A percentile compares a stretch with the other conserved stretches of the same genome.
Evolutionary conservation across 2,329 filamentous ascomycete genomes (phyloP).

Genomic region (Endocalyx cinctus): DNA sequence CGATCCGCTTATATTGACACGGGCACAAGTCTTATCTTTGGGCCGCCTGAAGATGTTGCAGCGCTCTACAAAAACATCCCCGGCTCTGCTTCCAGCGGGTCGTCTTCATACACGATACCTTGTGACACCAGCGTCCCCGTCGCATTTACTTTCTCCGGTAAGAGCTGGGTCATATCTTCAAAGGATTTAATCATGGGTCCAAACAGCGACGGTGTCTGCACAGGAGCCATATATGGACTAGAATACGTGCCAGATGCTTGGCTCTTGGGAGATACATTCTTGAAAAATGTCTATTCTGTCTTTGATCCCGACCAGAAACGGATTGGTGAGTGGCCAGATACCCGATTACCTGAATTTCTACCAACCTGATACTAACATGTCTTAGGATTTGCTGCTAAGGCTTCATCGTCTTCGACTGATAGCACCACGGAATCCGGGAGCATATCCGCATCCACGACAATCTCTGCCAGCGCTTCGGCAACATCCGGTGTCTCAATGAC

Average conservation of each 20-base stretch:
- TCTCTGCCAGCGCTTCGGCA: conserved; percentile 6
- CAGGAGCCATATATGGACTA: conserved; percentile 71
- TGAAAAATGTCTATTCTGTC: conserved; percentile 85
- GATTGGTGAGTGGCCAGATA: conserved; percentile 61
- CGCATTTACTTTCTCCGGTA: conserved; percentile 63
- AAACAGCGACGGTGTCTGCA: conserved; percentile 44
- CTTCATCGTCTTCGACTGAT: conserved; percentile 8
- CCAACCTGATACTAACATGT: conserved; percentile 5
- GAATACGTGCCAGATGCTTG: conserved; percentile 64
- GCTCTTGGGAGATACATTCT: conserved; percentile 80
- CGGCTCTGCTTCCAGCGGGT: conserved; percentile 49
- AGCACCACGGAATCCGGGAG: conserved; percentile 17
- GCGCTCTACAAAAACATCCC: conserved; percentile 65
- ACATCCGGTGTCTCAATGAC: conserved; percentile 8
- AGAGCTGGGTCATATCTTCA: conserved; percentile 60
- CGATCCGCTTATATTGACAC: conserved; percentile 73
- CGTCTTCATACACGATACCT: conserved; percentile 65
- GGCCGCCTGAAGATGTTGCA: conserved; percentile 62
- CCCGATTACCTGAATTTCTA: too few species aligned
- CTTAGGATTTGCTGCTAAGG: conserved; percentile 33
- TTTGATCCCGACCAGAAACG: conserved; percentile 70
- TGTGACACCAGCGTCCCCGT: conserved; percentile 61
- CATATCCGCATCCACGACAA: conserved; percentile 11
- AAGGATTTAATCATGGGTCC: conserved; percentile 64
- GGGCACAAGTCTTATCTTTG: conserved; percentile 75